phyloP scores from a whole-genome alignment of 2,329 filamentous ascomycete species.

The Pseudocercospora eumusae region DNA sequence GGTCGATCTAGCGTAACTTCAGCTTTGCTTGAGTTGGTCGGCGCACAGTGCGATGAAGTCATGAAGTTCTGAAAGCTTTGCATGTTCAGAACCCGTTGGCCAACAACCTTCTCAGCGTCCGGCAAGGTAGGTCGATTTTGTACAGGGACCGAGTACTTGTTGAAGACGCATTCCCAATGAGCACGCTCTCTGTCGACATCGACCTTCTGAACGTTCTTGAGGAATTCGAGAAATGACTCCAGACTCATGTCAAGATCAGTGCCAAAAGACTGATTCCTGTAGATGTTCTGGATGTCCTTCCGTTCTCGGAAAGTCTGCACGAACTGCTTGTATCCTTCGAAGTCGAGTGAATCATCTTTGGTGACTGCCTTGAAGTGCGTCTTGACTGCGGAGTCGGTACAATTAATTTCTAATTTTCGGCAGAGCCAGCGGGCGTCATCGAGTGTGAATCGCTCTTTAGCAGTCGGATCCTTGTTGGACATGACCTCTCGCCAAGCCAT shows the following conservation, averaged over 20 bases:
- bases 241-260: conserved; percentile 64
- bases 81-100: conserved; percentile 68
- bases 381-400: conserved; percentile 71
- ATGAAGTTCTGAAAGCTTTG: conserved; percentile 77
- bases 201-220: conserved; percentile 72
- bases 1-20: conserved; percentile 68
- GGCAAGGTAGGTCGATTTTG: conserved; percentile 45
- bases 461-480: conserved; percentile 61
- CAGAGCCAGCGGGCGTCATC: conserved; percentile 79
- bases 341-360: conserved; percentile 68
- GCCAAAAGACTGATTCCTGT: conserved; percentile 55
- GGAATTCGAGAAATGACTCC: conserved; percentile 73
- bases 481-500: conserved; percentile 77
- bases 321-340: conserved; percentile 79
- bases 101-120: conserved; percentile 46
- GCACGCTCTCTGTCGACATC: conserved; percentile 66
- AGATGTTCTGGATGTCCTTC: conserved; percentile 76
- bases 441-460: conserved; percentile 73
- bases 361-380: conserved; percentile 71
- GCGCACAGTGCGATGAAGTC: conserved; percentile 56
- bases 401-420: conserved; percentile 88
- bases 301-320: conserved; percentile 80
- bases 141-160: conserved; percentile 33
- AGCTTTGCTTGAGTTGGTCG: conserved; percentile 29
- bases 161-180: conserved; percentile 72